These are phyloP conservation scores for Nothophoma quercina DNA, from an alignment of 2,329 filamentous ascomycete genomes.

Conservation along the genomic window DNA sequence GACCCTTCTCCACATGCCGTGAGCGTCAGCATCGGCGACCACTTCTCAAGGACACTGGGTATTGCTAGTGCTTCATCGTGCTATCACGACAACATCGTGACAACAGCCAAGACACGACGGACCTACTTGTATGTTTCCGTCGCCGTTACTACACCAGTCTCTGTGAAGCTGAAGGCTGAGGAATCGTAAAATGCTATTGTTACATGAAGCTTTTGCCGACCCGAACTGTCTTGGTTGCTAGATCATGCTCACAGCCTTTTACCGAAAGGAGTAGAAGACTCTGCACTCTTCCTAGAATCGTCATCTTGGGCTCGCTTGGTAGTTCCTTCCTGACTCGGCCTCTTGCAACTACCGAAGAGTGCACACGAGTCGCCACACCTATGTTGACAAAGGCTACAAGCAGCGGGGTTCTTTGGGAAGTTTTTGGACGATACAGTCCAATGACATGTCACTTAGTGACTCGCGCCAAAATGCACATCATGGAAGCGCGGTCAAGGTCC, in stretches of 20 bases:
- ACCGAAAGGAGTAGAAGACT: neutral
- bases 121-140: too few species aligned
- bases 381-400: neutral
- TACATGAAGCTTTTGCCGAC: constrained; percentile 1
- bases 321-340: neutral
- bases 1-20: neutral
- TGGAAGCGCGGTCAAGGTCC: neutral
- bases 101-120: too few species aligned
- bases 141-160: neutral
- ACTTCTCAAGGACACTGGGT: neutral
- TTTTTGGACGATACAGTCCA: neutral
- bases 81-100: too few species aligned
- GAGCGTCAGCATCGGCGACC: neutral
- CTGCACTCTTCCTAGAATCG: neutral
- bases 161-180: neutral
- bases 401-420: neutral
- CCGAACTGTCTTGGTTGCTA: neutral
- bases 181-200: neutral
- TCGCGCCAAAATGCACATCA: neutral
- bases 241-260: neutral
- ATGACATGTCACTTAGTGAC: neutral
- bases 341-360: neutral
- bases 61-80: neutral
- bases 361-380: neutral
- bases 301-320: neutral